Conservation (phyloP, 2,329 filamentous ascomycete species). For the Beauveria sp. region DNA sequence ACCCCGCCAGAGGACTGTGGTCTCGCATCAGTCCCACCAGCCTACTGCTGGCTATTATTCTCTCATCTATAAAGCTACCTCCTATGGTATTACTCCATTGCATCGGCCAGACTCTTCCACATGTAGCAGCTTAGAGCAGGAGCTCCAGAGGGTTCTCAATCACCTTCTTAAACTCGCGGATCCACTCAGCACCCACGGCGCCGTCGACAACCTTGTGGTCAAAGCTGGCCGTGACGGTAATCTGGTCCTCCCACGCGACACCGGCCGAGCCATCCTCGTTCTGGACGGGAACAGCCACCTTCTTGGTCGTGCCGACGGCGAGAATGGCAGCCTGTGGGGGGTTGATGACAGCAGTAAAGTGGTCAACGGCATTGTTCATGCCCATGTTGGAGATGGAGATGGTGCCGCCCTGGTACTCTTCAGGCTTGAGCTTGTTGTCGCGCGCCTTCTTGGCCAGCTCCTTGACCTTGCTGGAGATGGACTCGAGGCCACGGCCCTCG, state of each 20-base stretch:
- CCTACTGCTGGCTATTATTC: slow-evolving; percentile 10
- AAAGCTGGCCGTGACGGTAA: slow-evolving; percentile 88
- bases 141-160: slow-evolving; percentile 96
- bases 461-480: slow-evolving; percentile 86
- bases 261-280: slow-evolving; percentile 68
- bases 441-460: slow-evolving; percentile 93
- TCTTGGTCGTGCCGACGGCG: slow-evolving; percentile 88
- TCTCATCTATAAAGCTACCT: slow-evolving; percentile 12
- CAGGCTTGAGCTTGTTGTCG: slow-evolving; percentile 97
- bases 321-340: slow-evolving; percentile 94
- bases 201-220: slow-evolving; percentile 99
- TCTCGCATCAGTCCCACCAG: slow-evolving; percentile 1
- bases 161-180: slow-evolving; percentile 93
- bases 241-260: slow-evolving; percentile 95
- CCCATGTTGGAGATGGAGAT: slow-evolving; percentile 99
- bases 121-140: slow-evolving; percentile 58
- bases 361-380: slow-evolving; percentile 94
- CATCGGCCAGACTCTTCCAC: neutral
- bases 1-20: neutral
- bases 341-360: slow-evolving; percentile 98
- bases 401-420: slow-evolving; percentile 97
- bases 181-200: slow-evolving; percentile 92
- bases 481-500: slow-evolving; percentile 76
- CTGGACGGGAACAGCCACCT: slow-evolving; percentile 85
- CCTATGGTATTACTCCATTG: slow-evolving; percentile 11